Evolutionary conservation across 2,329 filamentous ascomycete genomes (phyloP), one percentile per base, ranked within the genome.

Genomic region (Rhinocladiella mackenziei): DNA sequence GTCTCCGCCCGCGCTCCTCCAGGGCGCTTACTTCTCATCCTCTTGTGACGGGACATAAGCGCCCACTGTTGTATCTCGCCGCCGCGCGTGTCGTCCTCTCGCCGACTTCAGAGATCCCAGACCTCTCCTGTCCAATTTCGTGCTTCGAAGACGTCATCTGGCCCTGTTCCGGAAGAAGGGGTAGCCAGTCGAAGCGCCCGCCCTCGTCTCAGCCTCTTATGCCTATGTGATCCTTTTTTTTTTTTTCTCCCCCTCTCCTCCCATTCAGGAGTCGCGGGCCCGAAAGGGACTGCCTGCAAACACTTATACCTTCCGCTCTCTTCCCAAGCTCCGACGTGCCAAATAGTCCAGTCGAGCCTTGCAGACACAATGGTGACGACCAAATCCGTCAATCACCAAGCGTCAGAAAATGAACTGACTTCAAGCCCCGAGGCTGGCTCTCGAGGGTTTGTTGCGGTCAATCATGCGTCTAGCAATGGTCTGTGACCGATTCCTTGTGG

Each of bases 371-470:
- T 48, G 43, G 29, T 33, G 13, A 30, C 37, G 15, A 11, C 38
- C 14, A 25, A 25, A 29, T 22, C 46, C 17, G 14, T 36, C 15
- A 37, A 30, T 17, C 42, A 20, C 23, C 28, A 37, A n/a, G 25
- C 23, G 17, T 33, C 48, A 2, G 39, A 43, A 4, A 36, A 35
- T 13, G 43, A 51, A 13, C 11, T 39, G 20, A 30, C 39, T 29
- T 38, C 39, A 19, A 47, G 43, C 39, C 39, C 39, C 23, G 48
- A 51, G 25, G 28, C 29, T 14, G 36, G 39, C 20, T n/a, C 43
- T 29, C 43, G 48, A 22, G 43, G 48, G 9, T 44, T 51, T 38
- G 35, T 47, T n/a, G 48, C 48, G n/a, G 48, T 47, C 39, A 51
- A 51, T 19, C 28, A 37, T 19, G 26, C 33, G 2, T 47, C 48